These are phyloP conservation scores for Cordyceps cicadae DNA, from an alignment of 2,329 filamentous ascomycete species.

Conservation along the genomic window DNA sequence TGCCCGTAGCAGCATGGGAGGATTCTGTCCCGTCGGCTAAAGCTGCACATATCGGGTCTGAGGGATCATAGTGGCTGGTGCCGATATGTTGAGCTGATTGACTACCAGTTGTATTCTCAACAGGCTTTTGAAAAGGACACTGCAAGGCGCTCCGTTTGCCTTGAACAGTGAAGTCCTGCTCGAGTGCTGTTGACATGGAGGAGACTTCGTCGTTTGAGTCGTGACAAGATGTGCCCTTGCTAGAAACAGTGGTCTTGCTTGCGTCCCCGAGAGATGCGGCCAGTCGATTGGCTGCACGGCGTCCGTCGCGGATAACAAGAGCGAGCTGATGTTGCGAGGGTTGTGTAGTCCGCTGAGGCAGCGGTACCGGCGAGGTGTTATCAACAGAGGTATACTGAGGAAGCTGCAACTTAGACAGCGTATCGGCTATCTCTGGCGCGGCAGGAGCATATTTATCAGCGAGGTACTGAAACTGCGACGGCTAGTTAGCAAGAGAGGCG, in stretches of 20 bases:
- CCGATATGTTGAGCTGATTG: slow-evolving; percentile 17
- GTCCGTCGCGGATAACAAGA: slow-evolving; percentile 55
- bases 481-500: not conserved
- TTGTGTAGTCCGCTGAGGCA: slow-evolving; percentile 39
- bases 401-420: slow-evolving; percentile 57
- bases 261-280: slow-evolving; percentile 36
- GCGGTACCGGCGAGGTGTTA: slow-evolving; percentile 43
- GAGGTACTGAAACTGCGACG: slow-evolving; percentile 50
- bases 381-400: slow-evolving; percentile 45
- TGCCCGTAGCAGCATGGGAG: slow-evolving; percentile 29
- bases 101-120: slow-evolving; percentile 25
- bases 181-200: slow-evolving; percentile 58
- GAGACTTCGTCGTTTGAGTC: slow-evolving; percentile 38
- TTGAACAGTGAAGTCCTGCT: slow-evolving; percentile 84
- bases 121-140: slow-evolving; percentile 64
- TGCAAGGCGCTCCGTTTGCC: slow-evolving; percentile 71
- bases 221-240: slow-evolving; percentile 38
- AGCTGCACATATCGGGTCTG: slow-evolving; percentile 56
- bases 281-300: slow-evolving; percentile 48
- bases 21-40: slow-evolving; percentile 53
- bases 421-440: slow-evolving; percentile 58
- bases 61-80: slow-evolving; percentile 36
- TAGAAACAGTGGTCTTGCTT: slow-evolving; percentile 44
- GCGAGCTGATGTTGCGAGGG: slow-evolving; percentile 47
- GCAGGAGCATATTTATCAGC: slow-evolving; percentile 61